Conservation (phyloP, 345 rosid genomes). For the Aegle marmelos region DNA sequence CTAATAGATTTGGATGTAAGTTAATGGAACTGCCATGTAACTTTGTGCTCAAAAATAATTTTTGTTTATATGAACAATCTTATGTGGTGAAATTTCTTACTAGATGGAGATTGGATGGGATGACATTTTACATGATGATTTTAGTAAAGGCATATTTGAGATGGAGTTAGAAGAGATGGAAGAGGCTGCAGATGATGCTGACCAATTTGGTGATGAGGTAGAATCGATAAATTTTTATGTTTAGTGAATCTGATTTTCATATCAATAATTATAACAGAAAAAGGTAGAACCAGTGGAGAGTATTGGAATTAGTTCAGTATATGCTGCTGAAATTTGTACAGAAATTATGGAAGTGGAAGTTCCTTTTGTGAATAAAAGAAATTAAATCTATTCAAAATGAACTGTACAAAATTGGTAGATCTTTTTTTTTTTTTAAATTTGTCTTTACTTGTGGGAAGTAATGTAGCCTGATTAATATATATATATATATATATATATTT, state of each 20-base stretch:
- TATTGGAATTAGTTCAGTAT: background rate
- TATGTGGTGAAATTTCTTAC: conserved; percentile 12
- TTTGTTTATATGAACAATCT: background rate
- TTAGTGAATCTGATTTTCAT: background rate
- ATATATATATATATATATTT: no score
- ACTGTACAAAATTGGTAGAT: background rate
- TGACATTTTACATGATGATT: conserved; percentile 62
- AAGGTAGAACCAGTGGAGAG: background rate
- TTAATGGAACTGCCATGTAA: conserved; percentile 9
- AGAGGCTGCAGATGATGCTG: conserved; percentile 34
- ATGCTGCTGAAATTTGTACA: background rate
- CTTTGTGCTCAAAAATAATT: background rate
- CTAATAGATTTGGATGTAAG: conserved; percentile 90
- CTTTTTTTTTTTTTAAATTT: background rate
- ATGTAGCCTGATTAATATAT: background rate
- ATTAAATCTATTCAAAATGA: background rate
- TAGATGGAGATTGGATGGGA: conserved; percentile 86
- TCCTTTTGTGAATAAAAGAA: background rate
- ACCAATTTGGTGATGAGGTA: conserved; percentile 51
- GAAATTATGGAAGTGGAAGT: background rate
- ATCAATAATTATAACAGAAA: background rate
- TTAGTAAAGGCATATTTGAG: conserved; percentile 71
- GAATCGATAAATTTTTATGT: background rate
- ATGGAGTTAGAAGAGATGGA: conserved; percentile 73
- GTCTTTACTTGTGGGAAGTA: background rate